Percentiles rank a stretch among this genome's conserved stretches.
Conservation (phyloP, 2,329 filamentous ascomycete species). For the Talaromyces funiculosus region DNA sequence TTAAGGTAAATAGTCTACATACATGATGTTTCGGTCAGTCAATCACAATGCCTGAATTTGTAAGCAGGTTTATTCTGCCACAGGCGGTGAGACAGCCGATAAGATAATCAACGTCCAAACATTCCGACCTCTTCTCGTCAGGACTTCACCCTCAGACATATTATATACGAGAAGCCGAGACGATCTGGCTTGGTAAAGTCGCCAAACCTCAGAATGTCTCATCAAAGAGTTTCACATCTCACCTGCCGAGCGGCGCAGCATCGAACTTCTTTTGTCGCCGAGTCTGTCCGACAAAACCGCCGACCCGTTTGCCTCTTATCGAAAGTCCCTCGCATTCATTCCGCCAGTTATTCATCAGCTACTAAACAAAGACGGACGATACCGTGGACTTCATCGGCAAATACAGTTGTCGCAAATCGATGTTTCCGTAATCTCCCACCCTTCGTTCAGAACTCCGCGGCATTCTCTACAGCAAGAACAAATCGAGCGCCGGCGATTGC, state of each 20-base stretch:
- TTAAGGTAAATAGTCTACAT: not conserved
- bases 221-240: not conserved
- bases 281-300: not conserved
- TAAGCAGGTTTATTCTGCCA: constrained; percentile 12
- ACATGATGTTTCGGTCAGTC: not conserved
- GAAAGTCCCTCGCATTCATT: constrained; percentile 15
- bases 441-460: constrained; percentile 20
- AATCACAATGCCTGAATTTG: constrained; percentile 10
- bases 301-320: not conserved
- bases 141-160: not conserved
- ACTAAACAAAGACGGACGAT: not conserved
- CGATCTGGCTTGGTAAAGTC: not conserved
- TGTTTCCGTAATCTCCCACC: constrained; percentile 6
- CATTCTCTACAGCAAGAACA: constrained; percentile 30
- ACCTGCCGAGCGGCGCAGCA: constrained; percentile 4
- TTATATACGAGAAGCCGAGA: not conserved
- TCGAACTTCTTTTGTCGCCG: not conserved
- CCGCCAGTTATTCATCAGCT: constrained; percentile 15
- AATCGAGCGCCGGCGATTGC: constrained; percentile 39
- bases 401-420: not conserved
- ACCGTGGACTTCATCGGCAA: not conserved
- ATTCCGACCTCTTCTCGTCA: not conserved
- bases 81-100: constrained; percentile 8
- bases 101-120: constrained; percentile 4
- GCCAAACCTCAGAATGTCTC: not conserved